phyloP scores from a whole-genome alignment of 352 stramenopile genomes.

The Phytophthora fragariaefolia region DNA sequence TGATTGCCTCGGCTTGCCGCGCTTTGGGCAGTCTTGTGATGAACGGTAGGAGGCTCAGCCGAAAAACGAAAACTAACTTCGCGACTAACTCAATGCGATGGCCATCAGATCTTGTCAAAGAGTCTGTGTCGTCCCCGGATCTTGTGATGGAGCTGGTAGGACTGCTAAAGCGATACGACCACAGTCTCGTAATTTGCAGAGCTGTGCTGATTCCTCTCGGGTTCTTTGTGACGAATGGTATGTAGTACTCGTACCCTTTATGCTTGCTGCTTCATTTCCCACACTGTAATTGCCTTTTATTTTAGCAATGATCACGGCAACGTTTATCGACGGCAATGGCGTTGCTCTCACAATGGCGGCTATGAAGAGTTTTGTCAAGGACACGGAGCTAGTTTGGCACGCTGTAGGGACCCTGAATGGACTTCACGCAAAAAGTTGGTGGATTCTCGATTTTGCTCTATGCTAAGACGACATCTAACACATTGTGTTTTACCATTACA shows the following conservation, averaged over 20 bases:
- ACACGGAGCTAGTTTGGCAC: slow-evolving; percentile 81
- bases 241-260: neutral
- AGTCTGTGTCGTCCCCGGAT: slow-evolving; percentile 56
- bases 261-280: neutral
- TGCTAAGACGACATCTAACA: slow-evolving; percentile 2
- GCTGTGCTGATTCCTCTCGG: slow-evolving; percentile 59
- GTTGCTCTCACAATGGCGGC: slow-evolving; percentile 57
- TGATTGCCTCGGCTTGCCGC: slow-evolving; percentile 68
- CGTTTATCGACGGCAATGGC: slow-evolving; percentile 71
- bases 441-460: neutral
- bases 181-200: slow-evolving; percentile 57
- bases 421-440: slow-evolving; percentile 61
- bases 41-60: slow-evolving; percentile 48
- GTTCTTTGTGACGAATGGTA: slow-evolving; percentile 76
- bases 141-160: slow-evolving; percentile 63
- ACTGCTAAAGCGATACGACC: slow-evolving; percentile 62
- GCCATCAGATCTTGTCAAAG: slow-evolving; percentile 69
- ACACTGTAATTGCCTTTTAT: neutral
- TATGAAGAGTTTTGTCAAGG: slow-evolving; percentile 59
- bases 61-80: neutral
- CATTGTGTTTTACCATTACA: slow-evolving; percentile 13
- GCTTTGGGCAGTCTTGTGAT: slow-evolving; percentile 74
- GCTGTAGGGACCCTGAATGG: slow-evolving; percentile 73
- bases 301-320: slow-evolving; percentile 55
- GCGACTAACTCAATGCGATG: neutral